Evolutionary conservation across 2,329 filamentous ascomycete genomes (phyloP), one percentile per base, ranked within the genome.

Genomic region (Nemania serpens): DNA sequence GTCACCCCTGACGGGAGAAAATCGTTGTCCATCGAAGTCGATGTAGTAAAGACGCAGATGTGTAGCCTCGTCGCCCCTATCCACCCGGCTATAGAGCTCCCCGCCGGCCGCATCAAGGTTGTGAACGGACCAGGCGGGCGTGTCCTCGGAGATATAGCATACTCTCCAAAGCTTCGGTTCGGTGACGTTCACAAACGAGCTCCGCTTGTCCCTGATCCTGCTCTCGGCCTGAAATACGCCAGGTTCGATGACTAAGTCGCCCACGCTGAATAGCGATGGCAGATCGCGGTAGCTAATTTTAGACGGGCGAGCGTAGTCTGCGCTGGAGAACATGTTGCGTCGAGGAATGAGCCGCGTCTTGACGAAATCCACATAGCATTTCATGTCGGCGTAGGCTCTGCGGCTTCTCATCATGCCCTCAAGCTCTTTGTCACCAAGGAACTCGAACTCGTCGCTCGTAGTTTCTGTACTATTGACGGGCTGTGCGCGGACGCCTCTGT

Each of bases 121-220:
- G 17, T 61, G 37, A 37, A 65, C 60, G 33, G 57, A 52, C 63
- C 63, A 65, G 13, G 29, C 22, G 15, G 63, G 63, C 29, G 57
- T 65, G 45, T 65, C 63, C 54, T 63, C 63, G 12, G 63, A 65
- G 18, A 65, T 37, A 36, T 65, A 59, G 55, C 63, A 65, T 5
- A 65, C 53, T 22, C 61, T 63, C 63, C 63, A 65, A 15, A 65
- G 60, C 22, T 63, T 65, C 12, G 63, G 61, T 20, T 65, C 63
- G 12, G 47, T 50, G 29, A 37, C 58, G 20, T 54, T 60, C 29
- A 58, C n/a, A 7, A 49, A 5, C 12, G 63, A 55, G 34, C 52
- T 65, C 10, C 57, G 60, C 39, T 61, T 65, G 17, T 65, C 61
- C 43, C 45, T 52, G 18, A 41, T 54, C 33, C 25, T 55, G 42